Evolutionary conservation across 352 stramenopile species (phyloP), one percentile per base, ranked within the genome.

Genomic region (Pythium chondricola): DNA sequence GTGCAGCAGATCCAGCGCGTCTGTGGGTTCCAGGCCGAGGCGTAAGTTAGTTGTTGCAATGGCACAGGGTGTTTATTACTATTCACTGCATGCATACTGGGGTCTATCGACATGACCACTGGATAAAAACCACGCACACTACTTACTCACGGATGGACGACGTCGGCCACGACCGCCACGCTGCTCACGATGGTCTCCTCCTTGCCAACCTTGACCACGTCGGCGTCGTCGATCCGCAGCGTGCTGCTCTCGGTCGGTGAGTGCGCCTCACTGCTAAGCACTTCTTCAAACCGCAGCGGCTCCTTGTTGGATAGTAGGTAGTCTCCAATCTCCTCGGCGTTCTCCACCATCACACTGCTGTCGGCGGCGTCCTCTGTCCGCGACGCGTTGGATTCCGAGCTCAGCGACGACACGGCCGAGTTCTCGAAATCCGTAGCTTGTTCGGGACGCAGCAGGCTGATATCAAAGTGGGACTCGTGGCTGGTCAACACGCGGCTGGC

Each of bases 391-490:
- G 43, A 49, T 16, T 48, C 42, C 17, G 63, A 84, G 50, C 76
- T 88, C 27, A 88, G 45, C 38, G 69, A 88, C 37, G 76, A 88
- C 31, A 72, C 72, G 6, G 46, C 63, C 24, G 71, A 84, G 20
- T 74, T 56, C 14, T 65, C 63, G 48, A 89, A 89, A 64, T 89
- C 78, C 0, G 69, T 83, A 10, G 74, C 78, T 27, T 76, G 69
- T 21, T 87, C 63, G 2, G 78, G 78, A 17, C 78, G 78, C 56
- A 89, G 39, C 44, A 87, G 44, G 36, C 67, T 83, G n/a, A 87
- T 71, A 53, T 89, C 78, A 30, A 89, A 89, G 47, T 86, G 67
- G 33, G 74, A 86, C 8, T 76, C 71, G 7, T 65, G 63, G 17
- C 62, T 70, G 27, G 67, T 56, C 18, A 84, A 46, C 35, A 58